Percentiles rank a stretch among this genome's conserved stretches.
phyloP scores from a whole-genome alignment of 768 basidiomycete genomes.

The Kwoniella newhampshirensis region DNA sequence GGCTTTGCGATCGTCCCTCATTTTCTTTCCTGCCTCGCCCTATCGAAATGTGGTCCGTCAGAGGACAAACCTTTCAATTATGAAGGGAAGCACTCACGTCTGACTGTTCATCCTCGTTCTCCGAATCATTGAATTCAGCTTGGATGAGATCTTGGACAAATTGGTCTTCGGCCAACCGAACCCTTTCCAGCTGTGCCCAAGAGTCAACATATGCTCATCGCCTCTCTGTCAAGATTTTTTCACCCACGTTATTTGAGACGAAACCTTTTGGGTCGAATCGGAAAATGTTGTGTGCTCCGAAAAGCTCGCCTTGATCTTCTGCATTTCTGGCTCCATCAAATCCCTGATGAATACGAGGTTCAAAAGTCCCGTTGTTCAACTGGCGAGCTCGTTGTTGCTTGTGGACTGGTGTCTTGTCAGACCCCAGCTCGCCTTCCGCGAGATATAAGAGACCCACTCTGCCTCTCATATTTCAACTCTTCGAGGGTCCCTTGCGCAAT shows the following conservation, averaged over 20 bases:
- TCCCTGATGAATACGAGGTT: slow-evolving; percentile 46
- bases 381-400: slow-evolving; percentile 43
- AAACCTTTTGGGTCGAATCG: slow-evolving; percentile 46
- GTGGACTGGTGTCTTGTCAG: slow-evolving; percentile 24
- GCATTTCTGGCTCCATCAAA: slow-evolving; percentile 35
- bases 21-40: slow-evolving; percentile 28
- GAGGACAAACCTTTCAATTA: no score
- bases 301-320: slow-evolving; percentile 46
- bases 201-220: not conserved
- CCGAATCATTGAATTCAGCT: slow-evolving; percentile 30
- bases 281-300: slow-evolving; percentile 51
- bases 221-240: not conserved
- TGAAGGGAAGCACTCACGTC: slow-evolving; percentile 24
- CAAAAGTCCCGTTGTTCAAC: slow-evolving; percentile 46
- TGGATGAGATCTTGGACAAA: slow-evolving; percentile 45
- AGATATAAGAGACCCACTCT: slow-evolving; percentile 30
- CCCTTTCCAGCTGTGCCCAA: slow-evolving; percentile 34
- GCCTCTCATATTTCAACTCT: slow-evolving; percentile 51
- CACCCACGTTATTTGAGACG: slow-evolving; percentile 36
- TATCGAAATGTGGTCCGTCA: slow-evolving; percentile 4
- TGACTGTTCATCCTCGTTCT: slow-evolving; percentile 30
- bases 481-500: slow-evolving; percentile 50
- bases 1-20: slow-evolving; percentile 31
- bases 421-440: not conserved
- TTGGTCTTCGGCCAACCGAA: slow-evolving; percentile 36